phyloP scores from a whole-genome alignment of 2,329 filamentous ascomycete species.

The Reticulascus tulasneorum region DNA sequence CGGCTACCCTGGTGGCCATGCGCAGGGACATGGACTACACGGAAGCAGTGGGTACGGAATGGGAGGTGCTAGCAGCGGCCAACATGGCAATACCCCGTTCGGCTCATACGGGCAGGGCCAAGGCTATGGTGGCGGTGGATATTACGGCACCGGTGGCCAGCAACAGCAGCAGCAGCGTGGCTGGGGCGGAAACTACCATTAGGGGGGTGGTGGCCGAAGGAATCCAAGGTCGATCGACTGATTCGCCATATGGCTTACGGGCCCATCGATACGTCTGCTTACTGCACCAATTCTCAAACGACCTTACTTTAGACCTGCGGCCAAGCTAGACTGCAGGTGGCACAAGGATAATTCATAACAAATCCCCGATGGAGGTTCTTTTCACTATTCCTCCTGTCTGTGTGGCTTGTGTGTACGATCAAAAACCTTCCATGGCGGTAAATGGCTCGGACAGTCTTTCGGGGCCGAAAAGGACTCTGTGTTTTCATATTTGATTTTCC shows the following conservation, averaged over 20 bases:
- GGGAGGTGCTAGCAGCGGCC: constrained; percentile 46
- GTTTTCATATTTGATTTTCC: constrained; percentile 17
- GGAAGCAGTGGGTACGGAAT: constrained; percentile 53
- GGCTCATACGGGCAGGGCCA: constrained; percentile 45
- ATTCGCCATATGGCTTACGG: constrained; percentile 2
- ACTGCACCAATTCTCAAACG: constrained; percentile 13
- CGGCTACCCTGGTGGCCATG: constrained; percentile 52
- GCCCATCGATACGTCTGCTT: constrained; percentile 5
- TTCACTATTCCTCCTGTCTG: constrained; percentile 15
- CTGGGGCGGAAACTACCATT: constrained; percentile 59
- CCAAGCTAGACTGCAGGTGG: constrained; percentile 8
- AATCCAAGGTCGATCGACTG: constrained; percentile 8
- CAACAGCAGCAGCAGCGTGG: constrained; percentile 46
- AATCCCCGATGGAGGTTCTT: constrained; percentile 13
- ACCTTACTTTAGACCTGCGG: constrained; percentile 13
- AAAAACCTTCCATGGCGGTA: constrained; percentile 15
- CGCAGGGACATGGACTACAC: constrained; percentile 50
- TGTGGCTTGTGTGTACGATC: constrained; percentile 17
- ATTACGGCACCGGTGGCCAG: constrained; percentile 38
- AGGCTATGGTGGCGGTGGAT: constrained; percentile 42
- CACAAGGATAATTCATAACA: constrained; percentile 13
- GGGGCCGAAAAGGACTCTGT: constrained; percentile 14
- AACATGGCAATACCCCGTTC: constrained; percentile 51
- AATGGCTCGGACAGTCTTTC: constrained; percentile 16
- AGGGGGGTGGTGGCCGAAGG: constrained; percentile 28